Base-by-base conservation (phyloP, 495 filamentous ascomycete genomes). In the Hypoxylon fragiforme region DNA sequence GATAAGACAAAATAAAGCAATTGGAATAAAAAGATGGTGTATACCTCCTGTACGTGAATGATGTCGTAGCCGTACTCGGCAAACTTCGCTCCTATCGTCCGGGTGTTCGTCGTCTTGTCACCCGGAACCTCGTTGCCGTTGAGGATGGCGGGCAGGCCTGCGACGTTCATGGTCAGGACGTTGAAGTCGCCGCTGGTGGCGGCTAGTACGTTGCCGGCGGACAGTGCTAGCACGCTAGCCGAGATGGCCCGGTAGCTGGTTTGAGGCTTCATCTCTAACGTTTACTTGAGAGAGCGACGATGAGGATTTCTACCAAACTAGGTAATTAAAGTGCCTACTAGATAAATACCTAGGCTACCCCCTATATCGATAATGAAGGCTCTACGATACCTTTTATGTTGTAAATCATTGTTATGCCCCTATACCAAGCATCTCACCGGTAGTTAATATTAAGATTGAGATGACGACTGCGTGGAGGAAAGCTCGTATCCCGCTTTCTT, bases 11-110 rank as follows among this genome's bases (percentile, higher is more conserved):
- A 28, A 15, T 15, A 14, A 43, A 34, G n/a, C 12, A 45, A 50
- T 50, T 13, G 40, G n/a, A n/a, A n/a, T n/a, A n/a, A n/a, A n/a
- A n/a, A n/a, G n/a, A n/a, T n/a, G n/a, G 9, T 22, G 45, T 46
- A 2, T 52, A 75, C 78, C 73, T 87, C 83, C 61, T 87, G 82
- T 40, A 82, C 69, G 54, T 86, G 74, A 63, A 85, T 79, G 24
- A 86, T 65, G 53, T 81, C 79, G 68, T 79, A 83, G 44, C 67
- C 73, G 52, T 77, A 80, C 54, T 76, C 37, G 3, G 73, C 57
- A 38, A 83, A 81, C 45, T 73, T 71, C 42, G 65, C 62, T 4
- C 78, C 83, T 31, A 81, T 79, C 36, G 60, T 55, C 14, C 64
- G 69, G 13, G 77, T 70, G 57, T 79, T 83, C 15, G 70, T 74